These are phyloP conservation scores for Tilletiopsis washingtonensis DNA, from an alignment of 1,284 basidiomycete species.

Conservation along the genomic window DNA sequence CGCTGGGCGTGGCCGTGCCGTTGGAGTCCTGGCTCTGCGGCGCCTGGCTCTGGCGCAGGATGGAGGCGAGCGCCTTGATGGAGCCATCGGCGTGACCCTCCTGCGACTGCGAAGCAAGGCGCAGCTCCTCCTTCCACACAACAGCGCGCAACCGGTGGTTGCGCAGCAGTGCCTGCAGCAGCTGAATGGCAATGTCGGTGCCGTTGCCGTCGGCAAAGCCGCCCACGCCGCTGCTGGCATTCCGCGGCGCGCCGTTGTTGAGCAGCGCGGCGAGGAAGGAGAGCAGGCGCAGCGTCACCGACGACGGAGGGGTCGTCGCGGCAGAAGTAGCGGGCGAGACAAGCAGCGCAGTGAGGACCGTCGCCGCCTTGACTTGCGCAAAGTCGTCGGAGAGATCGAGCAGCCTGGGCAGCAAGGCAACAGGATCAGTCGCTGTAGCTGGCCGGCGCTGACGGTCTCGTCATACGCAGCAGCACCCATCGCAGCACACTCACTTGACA, in stretches of 20 bases:
- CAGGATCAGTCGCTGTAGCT: too few species aligned
- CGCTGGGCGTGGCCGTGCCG: too few species aligned
- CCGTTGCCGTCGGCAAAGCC: slow-evolving; percentile 54
- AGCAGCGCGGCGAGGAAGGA: slow-evolving; percentile 19
- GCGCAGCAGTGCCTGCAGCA: slow-evolving; percentile 75
- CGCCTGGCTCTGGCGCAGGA: too few species aligned
- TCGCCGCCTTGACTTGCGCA: slow-evolving; percentile 76
- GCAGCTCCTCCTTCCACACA: slow-evolving; percentile 49
- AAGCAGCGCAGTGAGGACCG: slow-evolving; percentile 79
- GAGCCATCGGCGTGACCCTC: too few species aligned
- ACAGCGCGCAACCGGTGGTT: slow-evolving; percentile 63
- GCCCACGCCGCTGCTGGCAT: slow-evolving; percentile 1
- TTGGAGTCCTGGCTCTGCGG: too few species aligned
- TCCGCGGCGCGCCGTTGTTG: slow-evolving; percentile 6
- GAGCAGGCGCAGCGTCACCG: slow-evolving; percentile 18
- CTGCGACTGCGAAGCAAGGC: too few species aligned
- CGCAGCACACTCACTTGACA: slow-evolving; percentile 57
- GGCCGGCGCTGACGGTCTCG: too few species aligned
- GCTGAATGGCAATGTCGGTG: slow-evolving; percentile 82
- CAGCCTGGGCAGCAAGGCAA: too few species aligned
- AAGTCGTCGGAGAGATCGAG: slow-evolving; percentile 86
- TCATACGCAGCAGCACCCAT: background rate
- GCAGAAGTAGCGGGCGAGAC: slow-evolving; percentile 17
- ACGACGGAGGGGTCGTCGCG: slow-evolving; percentile 12
- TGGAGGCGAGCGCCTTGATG: too few species aligned